These are phyloP conservation scores for Peronospora farinosa DNA, from an alignment of 352 stramenopile species.

Conservation along the genomic window DNA sequence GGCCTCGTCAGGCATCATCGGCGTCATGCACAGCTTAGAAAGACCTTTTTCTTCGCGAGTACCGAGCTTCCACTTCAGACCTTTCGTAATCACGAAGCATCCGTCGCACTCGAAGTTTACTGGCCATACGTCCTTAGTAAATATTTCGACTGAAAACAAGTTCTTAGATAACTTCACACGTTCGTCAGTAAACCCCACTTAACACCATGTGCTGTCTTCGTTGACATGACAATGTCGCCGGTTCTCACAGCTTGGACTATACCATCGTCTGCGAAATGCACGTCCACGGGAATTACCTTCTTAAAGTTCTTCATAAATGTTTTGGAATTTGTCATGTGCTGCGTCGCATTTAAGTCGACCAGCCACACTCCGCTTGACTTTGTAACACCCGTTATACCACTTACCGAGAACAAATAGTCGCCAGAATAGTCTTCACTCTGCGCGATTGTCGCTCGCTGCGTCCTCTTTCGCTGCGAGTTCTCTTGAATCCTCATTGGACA, in stretches of 20 bases:
- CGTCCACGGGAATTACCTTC: not conserved
- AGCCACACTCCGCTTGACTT: too few species aligned
- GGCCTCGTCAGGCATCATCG: too few species aligned
- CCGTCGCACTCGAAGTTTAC: not conserved
- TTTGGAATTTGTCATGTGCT: conserved; percentile 9
- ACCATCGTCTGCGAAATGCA: not conserved
- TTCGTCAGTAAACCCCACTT: not conserved
- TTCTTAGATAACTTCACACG: not conserved
- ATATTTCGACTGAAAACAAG: not conserved
- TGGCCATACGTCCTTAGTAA: not conserved
- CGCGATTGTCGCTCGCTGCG: conserved; percentile 1
- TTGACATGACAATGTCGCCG: too few species aligned
- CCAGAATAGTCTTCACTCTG: not conserved
- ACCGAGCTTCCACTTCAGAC: too few species aligned
- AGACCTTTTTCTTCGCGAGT: too few species aligned
- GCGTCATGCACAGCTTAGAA: too few species aligned
- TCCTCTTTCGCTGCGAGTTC: not conserved
- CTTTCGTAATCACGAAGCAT: too few species aligned
- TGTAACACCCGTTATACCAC: too few species aligned
- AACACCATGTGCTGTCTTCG: not conserved
- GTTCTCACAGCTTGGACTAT: not conserved
- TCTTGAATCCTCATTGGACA: too few species aligned
- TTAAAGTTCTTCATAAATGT: not conserved
- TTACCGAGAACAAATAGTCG: too few species aligned
- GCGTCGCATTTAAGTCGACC: conserved; percentile 1